phyloP scores from a whole-genome alignment of 805 yeast species.

The Ogataea nitratoaversa region DNA sequence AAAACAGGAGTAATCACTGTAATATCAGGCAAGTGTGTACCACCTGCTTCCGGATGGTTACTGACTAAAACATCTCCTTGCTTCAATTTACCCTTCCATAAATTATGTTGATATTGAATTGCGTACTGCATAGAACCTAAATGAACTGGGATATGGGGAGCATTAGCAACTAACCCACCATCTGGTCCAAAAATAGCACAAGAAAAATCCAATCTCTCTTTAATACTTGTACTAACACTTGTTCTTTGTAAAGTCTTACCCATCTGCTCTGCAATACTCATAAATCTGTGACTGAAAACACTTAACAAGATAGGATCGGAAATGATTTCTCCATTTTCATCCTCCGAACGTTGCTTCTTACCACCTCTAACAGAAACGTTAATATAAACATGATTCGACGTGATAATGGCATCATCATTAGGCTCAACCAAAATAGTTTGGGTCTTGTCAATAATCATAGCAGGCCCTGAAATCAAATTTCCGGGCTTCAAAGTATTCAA shows the following conservation, averaged over 20 bases:
- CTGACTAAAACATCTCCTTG: constrained; percentile 43
- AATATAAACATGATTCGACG: constrained; percentile 31
- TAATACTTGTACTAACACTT: constrained; percentile 41
- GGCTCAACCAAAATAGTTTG: constrained; percentile 36
- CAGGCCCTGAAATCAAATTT: constrained; percentile 46
- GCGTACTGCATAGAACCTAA: constrained; percentile 44
- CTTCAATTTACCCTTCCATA: constrained; percentile 35
- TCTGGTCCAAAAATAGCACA: constrained; percentile 45
- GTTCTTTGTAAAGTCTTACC: constrained; percentile 42
- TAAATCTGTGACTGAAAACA: constrained; percentile 43
- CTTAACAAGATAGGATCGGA: constrained; percentile 42
- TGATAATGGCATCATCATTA: constrained; percentile 27
- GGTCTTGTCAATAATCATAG: constrained; percentile 32
- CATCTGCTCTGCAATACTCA: constrained; percentile 50
- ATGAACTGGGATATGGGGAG: constrained; percentile 47
- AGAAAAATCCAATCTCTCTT: constrained; percentile 45
- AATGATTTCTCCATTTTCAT: constrained; percentile 31
- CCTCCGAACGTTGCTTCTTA: too few relatives aligned
- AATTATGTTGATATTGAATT: constrained; percentile 33
- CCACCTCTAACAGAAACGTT: constrained; percentile 12
- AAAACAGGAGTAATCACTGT: constrained; percentile 57
- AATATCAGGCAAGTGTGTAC: constrained; percentile 48
- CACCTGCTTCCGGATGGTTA: constrained; percentile 41
- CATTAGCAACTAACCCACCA: constrained; percentile 42
- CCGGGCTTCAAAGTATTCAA: constrained; percentile 49